Conservation (phyloP, 2,329 filamentous ascomycete species). For the Sporothrix brunneoviolacea region DNA sequence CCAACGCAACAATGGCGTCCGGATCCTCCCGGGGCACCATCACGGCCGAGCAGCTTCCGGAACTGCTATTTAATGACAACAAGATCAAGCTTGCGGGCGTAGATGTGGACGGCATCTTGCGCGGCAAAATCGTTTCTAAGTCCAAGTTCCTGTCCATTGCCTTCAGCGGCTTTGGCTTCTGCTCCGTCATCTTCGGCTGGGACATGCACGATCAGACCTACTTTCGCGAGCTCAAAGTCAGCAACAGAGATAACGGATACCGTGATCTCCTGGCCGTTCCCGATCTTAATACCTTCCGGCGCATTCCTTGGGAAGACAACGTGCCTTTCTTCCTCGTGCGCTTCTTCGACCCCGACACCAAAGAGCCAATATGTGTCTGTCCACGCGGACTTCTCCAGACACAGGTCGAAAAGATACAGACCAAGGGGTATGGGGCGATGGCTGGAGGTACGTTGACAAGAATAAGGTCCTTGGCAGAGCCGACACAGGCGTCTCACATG, state of each 20-base stretch:
- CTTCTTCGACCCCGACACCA: constrained; percentile 76
- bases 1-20: too few relatives aligned
- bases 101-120: constrained; percentile 80
- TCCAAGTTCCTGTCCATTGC: constrained; percentile 84
- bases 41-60: constrained; percentile 58
- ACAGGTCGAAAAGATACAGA: constrained; percentile 59
- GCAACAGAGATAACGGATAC: constrained; percentile 87
- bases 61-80: constrained; percentile 62
- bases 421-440: constrained; percentile 72
- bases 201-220: constrained; percentile 96
- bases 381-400: constrained; percentile 69
- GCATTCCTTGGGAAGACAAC: constrained; percentile 87
- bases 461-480: background rate
- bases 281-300: constrained; percentile 68
- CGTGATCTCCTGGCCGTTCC: constrained; percentile 76
- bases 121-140: constrained; percentile 87
- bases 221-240: constrained; percentile 74
- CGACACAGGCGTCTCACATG: too few relatives aligned
- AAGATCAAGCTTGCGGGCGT: constrained; percentile 83
- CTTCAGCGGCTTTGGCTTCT: constrained; percentile 82
- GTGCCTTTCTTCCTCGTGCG: constrained; percentile 79
- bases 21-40: constrained; percentile 25
- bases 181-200: constrained; percentile 92
- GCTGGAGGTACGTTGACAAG: constrained; percentile 60
- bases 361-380: constrained; percentile 65